phyloP scores from a whole-genome alignment of 2,329 filamentous ascomycete species.

The Paraphaeosphaeria sporulosa region DNA sequence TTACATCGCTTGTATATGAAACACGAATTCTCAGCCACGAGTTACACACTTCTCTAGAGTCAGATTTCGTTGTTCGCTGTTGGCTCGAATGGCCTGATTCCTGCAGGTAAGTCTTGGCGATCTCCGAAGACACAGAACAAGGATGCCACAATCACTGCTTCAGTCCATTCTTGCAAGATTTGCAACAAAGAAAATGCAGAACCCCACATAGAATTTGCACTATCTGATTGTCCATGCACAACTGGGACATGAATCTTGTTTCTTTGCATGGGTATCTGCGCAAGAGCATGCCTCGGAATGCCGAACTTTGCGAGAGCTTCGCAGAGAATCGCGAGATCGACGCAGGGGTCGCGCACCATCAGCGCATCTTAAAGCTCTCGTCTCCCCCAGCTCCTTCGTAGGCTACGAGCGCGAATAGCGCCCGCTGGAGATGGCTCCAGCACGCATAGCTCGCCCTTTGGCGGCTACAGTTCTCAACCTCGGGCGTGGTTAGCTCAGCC shows the following conservation, averaged over 20 bases:
- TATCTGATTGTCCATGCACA: neutral
- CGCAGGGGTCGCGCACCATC: constrained; percentile 3
- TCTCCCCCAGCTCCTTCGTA: neutral
- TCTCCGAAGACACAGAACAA: neutral
- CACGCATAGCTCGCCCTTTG: neutral
- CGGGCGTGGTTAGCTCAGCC: neutral
- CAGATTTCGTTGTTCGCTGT: neutral
- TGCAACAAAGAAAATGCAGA: neutral
- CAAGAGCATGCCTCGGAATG: neutral
- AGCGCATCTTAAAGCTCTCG: neutral
- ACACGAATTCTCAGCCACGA: neutral
- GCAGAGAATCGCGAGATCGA: neutral
- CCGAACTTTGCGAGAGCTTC: neutral
- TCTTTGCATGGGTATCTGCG: neutral
- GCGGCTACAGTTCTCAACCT: constrained; percentile 2
- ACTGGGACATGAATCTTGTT: neutral
- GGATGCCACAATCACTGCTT: neutral
- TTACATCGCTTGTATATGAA: neutral
- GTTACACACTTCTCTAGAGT: neutral
- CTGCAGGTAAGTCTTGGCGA: constrained; percentile 5
- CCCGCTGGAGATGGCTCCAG: neutral
- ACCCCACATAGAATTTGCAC: neutral
- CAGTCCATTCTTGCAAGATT: neutral
- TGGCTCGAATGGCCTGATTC: constrained; percentile 5
- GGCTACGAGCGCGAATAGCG: neutral